Base-by-base conservation (phyloP, 176 grass and related monocot species). In the Phyllostachys edulis region DNA sequence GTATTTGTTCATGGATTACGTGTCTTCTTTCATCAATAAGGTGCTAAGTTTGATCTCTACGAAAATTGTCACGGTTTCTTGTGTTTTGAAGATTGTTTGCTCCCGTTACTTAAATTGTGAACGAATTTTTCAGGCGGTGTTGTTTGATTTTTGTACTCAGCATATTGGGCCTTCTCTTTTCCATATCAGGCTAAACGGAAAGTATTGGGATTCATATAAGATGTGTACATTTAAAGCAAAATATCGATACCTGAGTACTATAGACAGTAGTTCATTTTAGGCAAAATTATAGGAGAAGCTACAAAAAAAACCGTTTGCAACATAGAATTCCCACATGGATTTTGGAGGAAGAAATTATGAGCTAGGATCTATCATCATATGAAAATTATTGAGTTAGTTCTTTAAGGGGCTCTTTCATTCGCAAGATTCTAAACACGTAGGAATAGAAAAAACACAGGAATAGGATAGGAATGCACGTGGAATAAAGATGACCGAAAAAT, bases 1-100 rank as follows among this genome's bases (percentile, higher is more conserved):
- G 60, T 45, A 46, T 81, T 74, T 87, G 69, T 76, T 24, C 46
- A 79, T 55, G 67, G 15, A 55, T 75, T 81, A 39, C 24, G 36
- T 32, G 23, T 52, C 38, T 77, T 29, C 13, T 56, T 37, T 70
- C 20, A 38, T 21, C 20, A 55, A 36, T 69, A 68, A 71, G 14
- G 23, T 27, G 57, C 0, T 56, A 16, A 32, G 10, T 11, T 20
- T 45, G 20, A 11, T 80, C 7, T 12, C 59, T 5, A 46, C 16
- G 17, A 71, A 71, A 77, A 71, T 14, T 17, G 40, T 44, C 20
- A 11, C 21, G 23, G 21, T 5, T 51, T n/a, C 72, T 26, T 44
- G n/a, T 44, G 34, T 17, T 62, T 11, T 62, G 16, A 37, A 45
- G 13, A 49, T 17, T 54, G 5, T 70, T 46, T 21, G 10, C 5